phyloP scores from a whole-genome alignment of 768 basidiomycete genomes.

The Mycena vulgaris region DNA sequence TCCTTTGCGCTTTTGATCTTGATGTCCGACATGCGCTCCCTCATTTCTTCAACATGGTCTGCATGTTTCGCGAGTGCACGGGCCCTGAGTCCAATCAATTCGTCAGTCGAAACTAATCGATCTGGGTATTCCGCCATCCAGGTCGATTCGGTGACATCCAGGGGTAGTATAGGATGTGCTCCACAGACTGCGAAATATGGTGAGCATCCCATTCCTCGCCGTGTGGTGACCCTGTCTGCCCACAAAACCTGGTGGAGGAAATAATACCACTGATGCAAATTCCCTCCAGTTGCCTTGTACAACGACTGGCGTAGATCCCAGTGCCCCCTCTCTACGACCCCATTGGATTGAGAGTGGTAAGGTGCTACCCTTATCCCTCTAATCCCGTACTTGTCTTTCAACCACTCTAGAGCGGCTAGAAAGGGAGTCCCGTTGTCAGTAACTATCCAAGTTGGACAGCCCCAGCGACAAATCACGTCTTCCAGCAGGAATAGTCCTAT shows the following conservation, averaged over 20 bases:
- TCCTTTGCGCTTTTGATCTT: constrained; percentile 30
- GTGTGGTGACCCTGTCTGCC: constrained; percentile 39
- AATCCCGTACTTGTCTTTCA: constrained; percentile 49
- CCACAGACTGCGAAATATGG: constrained; percentile 42
- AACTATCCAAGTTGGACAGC: too few relatives aligned
- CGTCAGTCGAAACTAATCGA: constrained; percentile 16
- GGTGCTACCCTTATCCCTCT: constrained; percentile 56
- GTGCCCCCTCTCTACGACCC: constrained; percentile 53
- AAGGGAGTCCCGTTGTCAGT: constrained; percentile 48
- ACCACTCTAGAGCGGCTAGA: constrained; percentile 39
- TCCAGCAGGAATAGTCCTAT: constrained; percentile 47
- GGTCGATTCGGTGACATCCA: constrained; percentile 47
- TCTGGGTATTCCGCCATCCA: constrained; percentile 43
- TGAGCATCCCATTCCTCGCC: constrained; percentile 36
- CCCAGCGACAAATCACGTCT: constrained; percentile 55
- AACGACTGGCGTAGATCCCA: constrained; percentile 45
- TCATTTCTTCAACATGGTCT: constrained; percentile 38
- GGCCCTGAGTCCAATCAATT: constrained; percentile 40
- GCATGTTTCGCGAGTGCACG: constrained; percentile 27
- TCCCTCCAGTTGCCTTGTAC: constrained; percentile 36
- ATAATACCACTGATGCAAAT: constrained; percentile 42
- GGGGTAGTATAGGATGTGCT: constrained; percentile 39
- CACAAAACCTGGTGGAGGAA: constrained; percentile 39
- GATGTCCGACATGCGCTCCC: constrained; percentile 11
- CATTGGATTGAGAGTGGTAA: constrained; percentile 60